Conservation (phyloP, 192 early-diverging fungal genomes). For the Helicostylum pulchrum region DNA sequence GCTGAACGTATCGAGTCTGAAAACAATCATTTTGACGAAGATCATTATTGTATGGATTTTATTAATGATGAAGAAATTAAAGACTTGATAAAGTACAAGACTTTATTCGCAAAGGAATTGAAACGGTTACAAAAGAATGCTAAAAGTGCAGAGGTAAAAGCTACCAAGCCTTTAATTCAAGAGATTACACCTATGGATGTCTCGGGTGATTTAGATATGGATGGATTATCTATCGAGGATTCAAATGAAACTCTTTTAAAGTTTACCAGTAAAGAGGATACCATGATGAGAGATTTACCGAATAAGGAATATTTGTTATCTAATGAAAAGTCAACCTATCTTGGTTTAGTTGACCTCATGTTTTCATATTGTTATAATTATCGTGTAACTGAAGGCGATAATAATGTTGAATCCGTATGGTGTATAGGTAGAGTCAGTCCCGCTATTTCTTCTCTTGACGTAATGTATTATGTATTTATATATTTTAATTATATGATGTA, state of each 20-base stretch:
- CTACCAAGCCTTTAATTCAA: conserved; percentile 39
- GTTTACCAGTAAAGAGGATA: conserved; percentile 70
- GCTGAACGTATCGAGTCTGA: conserved; percentile 64
- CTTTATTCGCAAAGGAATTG: conserved; percentile 59
- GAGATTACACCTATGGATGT: conserved; percentile 27
- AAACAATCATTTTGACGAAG: conserved; percentile 86
- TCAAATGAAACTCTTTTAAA: conserved; percentile 27
- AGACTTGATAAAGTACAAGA: conserved; percentile 69
- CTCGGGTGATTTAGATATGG: conserved; percentile 24
- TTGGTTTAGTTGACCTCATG: conserved; percentile 86
- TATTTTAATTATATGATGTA: neutral
- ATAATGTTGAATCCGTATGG: conserved; percentile 88
- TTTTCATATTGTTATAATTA: conserved; percentile 91
- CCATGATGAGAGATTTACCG: conserved; percentile 72
- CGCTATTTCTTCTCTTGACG: conserved; percentile 77
- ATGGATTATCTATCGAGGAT: conserved; percentile 23
- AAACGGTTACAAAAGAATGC: conserved; percentile 60
- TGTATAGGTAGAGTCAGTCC: conserved; percentile 81
- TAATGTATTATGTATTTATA: conserved; percentile 17
- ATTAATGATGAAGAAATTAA: conserved; percentile 85
- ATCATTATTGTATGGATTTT: conserved; percentile 88
- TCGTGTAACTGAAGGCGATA: conserved; percentile 79
- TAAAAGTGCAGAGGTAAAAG: conserved; percentile 24
- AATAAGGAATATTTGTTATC: conserved; percentile 73
- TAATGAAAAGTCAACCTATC: conserved; percentile 66